These are phyloP conservation scores for Gossypium arboreum DNA, from an alignment of 345 rosid genomes.

Conservation along the genomic window DNA sequence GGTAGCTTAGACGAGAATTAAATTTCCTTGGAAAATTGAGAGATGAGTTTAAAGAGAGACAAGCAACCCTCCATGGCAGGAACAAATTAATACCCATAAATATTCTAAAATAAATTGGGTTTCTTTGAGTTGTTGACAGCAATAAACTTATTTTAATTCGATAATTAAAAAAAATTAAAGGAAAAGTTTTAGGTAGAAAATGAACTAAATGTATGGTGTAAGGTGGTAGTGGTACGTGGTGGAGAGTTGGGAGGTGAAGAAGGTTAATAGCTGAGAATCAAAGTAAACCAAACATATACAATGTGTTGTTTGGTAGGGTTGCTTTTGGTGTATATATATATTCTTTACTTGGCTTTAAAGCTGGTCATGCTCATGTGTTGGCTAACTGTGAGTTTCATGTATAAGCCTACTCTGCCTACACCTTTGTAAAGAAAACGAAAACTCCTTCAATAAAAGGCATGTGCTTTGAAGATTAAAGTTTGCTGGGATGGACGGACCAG, in stretches of 20 bases:
- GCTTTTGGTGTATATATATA: background rate
- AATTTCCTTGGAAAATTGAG: background rate
- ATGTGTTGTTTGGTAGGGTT: slow-evolving; percentile 6
- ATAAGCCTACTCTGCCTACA: background rate
- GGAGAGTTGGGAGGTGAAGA: background rate
- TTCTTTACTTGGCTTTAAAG: slow-evolving; percentile 58
- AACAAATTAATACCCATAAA: background rate
- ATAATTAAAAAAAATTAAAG: background rate
- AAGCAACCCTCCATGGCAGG: background rate
- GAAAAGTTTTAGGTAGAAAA: background rate
- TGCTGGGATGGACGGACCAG: background rate
- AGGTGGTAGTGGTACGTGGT: slow-evolving; percentile 14
- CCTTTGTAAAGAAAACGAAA: background rate
- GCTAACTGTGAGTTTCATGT: slow-evolving; percentile 20
- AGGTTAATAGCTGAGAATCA: background rate
- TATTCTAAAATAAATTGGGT: background rate
- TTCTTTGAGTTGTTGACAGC: background rate
- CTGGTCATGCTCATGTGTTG: slow-evolving; percentile 30
- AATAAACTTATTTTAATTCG: background rate
- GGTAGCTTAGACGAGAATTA: background rate
- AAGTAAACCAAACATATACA: background rate
- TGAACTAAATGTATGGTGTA: background rate
- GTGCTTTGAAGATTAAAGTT: too few relatives aligned
- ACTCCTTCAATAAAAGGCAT: background rate
- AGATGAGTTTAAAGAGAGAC: background rate